phyloP scores from a whole-genome alignment of 2,329 filamentous ascomycete species.

The Amesomyces nigricolor region DNA sequence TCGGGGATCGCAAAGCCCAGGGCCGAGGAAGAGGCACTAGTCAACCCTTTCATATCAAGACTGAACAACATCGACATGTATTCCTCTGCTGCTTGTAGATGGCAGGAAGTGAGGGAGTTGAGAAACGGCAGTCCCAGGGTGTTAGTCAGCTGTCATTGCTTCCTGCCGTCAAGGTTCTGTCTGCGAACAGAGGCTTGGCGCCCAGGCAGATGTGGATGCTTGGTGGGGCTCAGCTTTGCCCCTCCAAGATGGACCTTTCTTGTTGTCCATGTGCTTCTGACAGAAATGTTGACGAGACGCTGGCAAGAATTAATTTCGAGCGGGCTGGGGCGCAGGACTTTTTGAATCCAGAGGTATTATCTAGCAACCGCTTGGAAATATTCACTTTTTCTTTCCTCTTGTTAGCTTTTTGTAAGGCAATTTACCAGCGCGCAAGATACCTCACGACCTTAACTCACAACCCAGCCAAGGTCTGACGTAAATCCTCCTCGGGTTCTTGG shows the following conservation, averaged over 20 bases:
- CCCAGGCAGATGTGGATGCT: neutral
- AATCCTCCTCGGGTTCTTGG: slow-evolving; percentile 14
- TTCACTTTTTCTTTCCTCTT: neutral
- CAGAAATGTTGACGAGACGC: neutral
- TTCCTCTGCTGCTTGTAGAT: too few relatives aligned
- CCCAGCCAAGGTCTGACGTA: slow-evolving; percentile 14
- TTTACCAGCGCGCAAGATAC: neutral
- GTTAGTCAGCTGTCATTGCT: slow-evolving; percentile 1
- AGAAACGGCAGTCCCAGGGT: too few relatives aligned
- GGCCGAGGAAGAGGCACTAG: too few relatives aligned
- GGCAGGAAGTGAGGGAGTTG: too few relatives aligned
- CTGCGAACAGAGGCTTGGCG: neutral
- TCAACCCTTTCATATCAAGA: too few relatives aligned
- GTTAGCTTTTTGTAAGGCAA: neutral
- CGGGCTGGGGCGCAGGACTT: too few relatives aligned
- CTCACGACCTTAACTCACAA: neutral
- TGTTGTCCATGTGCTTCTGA: neutral
- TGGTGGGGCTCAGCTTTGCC: neutral
- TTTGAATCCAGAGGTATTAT: too few relatives aligned
- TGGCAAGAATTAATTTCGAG: neutral
- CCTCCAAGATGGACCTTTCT: neutral
- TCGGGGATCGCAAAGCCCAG: too few relatives aligned
- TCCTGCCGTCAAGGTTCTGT: neutral
- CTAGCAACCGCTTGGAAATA: too few relatives aligned
- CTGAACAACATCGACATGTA: too few relatives aligned